phyloP scores from a whole-genome alignment of 306 rosid genomes.

The Hippophae gyantsensis region DNA sequence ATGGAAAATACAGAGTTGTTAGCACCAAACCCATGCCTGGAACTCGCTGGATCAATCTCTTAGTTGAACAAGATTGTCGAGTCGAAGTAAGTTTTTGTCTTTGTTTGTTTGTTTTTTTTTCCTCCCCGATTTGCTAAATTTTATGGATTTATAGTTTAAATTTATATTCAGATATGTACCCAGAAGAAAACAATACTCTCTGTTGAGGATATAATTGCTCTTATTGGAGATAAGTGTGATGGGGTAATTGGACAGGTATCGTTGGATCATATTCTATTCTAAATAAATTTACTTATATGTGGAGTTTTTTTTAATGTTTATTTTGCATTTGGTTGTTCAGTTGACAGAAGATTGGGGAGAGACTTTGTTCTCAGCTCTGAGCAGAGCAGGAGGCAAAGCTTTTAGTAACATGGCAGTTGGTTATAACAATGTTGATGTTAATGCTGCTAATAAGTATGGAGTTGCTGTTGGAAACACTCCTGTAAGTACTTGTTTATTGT shows the following conservation, averaged over 20 bases:
- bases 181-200: conserved; percentile 91
- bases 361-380: conserved; percentile 80
- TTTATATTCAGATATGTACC: conserved; percentile 58
- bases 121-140: background rate
- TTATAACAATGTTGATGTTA: conserved; percentile 84
- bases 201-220: conserved; percentile 82
- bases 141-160: conserved; percentile 1
- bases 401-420: conserved; percentile 99
- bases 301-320: conserved; percentile 6
- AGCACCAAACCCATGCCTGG: conserved; percentile 99
- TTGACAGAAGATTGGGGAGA: conserved; percentile 99
- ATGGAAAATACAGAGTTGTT: conserved; percentile 84
- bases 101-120: background rate
- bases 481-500: conserved; percentile 22
- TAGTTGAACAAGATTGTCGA: conserved; percentile 79
- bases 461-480: conserved; percentile 97
- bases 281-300: conserved; percentile 4
- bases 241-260: conserved; percentile 96
- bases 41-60: conserved; percentile 96
- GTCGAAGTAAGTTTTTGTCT: conserved; percentile 48
- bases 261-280: background rate
- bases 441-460: conserved; percentile 82
- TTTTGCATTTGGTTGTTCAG: conserved; percentile 30
- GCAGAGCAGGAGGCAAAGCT: conserved; percentile 94
- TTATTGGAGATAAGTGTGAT: conserved; percentile 86